Evolutionary conservation across 164 flowering plant species (phyloP).

Genomic region (Brasenia schreberi): DNA sequence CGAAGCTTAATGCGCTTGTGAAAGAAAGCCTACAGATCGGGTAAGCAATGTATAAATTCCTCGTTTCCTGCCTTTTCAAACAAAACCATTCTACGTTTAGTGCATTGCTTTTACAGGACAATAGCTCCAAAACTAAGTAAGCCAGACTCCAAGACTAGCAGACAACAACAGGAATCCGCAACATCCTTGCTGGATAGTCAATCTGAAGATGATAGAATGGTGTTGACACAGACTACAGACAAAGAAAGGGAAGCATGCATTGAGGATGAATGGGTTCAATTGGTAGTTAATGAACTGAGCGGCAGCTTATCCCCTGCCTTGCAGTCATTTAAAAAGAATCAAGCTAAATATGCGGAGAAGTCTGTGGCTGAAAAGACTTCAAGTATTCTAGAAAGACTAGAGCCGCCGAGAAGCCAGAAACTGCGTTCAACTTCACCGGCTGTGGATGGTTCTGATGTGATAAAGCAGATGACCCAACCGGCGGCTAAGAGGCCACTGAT

Average conservation of each 20-base stretch:
- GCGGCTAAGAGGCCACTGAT: conserved; percentile 37
- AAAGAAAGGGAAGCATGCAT: conserved; percentile 17
- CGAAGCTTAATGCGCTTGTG: conserved; percentile 53
- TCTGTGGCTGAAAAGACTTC: conserved; percentile 55
- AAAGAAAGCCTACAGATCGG: conserved; percentile 63
- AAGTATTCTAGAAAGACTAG: conserved; percentile 80
- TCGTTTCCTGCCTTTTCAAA: background rate
- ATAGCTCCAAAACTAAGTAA: conserved; percentile 8
- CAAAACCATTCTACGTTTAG: background rate
- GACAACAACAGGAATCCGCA: conserved; percentile 8
- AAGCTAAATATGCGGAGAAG: conserved; percentile 20
- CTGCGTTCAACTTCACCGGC: conserved; percentile 9
- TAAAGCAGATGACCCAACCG: conserved; percentile 9
- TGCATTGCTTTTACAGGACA: background rate
- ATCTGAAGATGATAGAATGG: conserved; percentile 13
- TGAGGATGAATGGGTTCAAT: conserved; percentile 72
- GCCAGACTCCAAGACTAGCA: conserved; percentile 11
- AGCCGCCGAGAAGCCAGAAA: conserved; percentile 48
- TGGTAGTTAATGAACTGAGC: conserved; percentile 40
- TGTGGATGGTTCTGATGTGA: conserved; percentile 20
- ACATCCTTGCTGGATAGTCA: conserved; percentile 1
- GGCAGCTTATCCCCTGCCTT: conserved; percentile 26
- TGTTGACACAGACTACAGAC: conserved; percentile 2
- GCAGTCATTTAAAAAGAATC: conserved; percentile 16
- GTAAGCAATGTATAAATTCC: conserved; percentile 20